A percentile compares a stretch with the other conserved stretches of the same genome.
phyloP scores from a whole-genome alignment of 345 rosid species.

The Camelina laxa region DNA sequence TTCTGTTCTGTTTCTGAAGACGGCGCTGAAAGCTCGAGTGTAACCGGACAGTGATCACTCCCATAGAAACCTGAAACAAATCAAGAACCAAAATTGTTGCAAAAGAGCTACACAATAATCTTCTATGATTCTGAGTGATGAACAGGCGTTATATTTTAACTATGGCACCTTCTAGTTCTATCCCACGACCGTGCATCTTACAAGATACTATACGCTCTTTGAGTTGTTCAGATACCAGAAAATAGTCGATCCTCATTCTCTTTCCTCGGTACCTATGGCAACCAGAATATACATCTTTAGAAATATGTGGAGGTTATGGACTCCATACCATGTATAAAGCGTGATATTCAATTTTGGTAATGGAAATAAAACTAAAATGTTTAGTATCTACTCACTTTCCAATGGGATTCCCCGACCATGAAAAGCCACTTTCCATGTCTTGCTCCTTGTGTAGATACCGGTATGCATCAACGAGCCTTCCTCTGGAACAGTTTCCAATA shows the following conservation, averaged over 20 bases:
- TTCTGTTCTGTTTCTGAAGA: conserved; percentile 39
- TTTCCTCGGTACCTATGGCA: conserved; percentile 81
- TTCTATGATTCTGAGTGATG: not conserved
- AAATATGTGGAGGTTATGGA: not conserved
- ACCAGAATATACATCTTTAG: conserved; percentile 15
- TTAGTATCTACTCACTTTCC: conserved; percentile 70
- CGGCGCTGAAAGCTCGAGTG: conserved; percentile 68
- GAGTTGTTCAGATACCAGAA: conserved; percentile 75
- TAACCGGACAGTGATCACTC: conserved; percentile 92
- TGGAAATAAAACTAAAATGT: not conserved
- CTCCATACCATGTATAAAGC: not conserved
- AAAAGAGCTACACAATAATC: conserved; percentile 10
- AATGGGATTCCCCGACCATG: conserved; percentile 92
- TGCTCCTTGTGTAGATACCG: conserved; percentile 79
- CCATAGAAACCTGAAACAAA: conserved; percentile 70
- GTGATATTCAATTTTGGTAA: not conserved
- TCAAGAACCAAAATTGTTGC: conserved; percentile 31
- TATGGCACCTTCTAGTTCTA: conserved; percentile 73
- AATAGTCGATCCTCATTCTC: conserved; percentile 91
- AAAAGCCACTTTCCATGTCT: conserved; percentile 92
- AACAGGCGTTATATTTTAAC: conserved; percentile 1
- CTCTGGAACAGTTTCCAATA: conserved; percentile 54
- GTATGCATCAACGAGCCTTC: conserved; percentile 85
- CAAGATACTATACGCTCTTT: conserved; percentile 66
- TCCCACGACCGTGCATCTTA: conserved; percentile 81